Percentiles rank a stretch among this genome's conserved stretches.
Conservation (phyloP, 805 yeast genomes). For the Myxozyma melibiosi region DNA sequence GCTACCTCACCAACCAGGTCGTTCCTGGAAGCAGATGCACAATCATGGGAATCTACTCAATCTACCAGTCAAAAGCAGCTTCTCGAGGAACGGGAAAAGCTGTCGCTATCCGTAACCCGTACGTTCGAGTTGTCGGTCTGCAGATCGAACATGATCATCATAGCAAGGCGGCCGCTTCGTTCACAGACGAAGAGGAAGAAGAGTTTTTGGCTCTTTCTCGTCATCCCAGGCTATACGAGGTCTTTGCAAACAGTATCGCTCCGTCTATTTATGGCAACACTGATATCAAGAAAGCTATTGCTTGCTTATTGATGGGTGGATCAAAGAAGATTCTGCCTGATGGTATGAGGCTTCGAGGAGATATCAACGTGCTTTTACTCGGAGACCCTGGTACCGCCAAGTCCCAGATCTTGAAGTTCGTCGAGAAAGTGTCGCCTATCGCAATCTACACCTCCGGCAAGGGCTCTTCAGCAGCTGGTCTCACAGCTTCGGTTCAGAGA, state of each 20-base stretch:
- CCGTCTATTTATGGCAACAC: slow-evolving; percentile 94
- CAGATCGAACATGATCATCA: slow-evolving; percentile 79
- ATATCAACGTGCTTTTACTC: slow-evolving; percentile 83
- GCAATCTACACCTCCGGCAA: slow-evolving; percentile 97
- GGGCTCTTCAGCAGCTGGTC: slow-evolving; percentile 99
- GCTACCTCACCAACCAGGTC: slow-evolving; percentile 84
- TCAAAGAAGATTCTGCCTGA: slow-evolving; percentile 90
- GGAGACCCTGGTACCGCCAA: slow-evolving; percentile 99
- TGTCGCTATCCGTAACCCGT: slow-evolving; percentile 93
- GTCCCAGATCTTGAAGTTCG: slow-evolving; percentile 92
- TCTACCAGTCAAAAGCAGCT: slow-evolving; percentile 70
- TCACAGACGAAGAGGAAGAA: slow-evolving; percentile 93
- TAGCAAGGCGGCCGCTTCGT: slow-evolving; percentile 60
- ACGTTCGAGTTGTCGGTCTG: slow-evolving; percentile 81
- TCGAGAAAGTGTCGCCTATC: slow-evolving; percentile 91
- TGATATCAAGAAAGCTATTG: slow-evolving; percentile 91
- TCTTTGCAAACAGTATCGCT: slow-evolving; percentile 86
- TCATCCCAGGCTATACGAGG: slow-evolving; percentile 79
- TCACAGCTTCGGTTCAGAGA: slow-evolving; percentile 96
- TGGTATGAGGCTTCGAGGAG: slow-evolving; percentile 96
- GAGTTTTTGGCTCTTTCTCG: slow-evolving; percentile 80
- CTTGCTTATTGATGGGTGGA: slow-evolving; percentile 92
- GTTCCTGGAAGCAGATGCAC: slow-evolving; percentile 96
- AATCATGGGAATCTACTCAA: slow-evolving; percentile 88
- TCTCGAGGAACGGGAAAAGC: slow-evolving; percentile 54